phyloP scores from a whole-genome alignment of 805 yeast species.

The Cyberlindnera maclurae region DNA sequence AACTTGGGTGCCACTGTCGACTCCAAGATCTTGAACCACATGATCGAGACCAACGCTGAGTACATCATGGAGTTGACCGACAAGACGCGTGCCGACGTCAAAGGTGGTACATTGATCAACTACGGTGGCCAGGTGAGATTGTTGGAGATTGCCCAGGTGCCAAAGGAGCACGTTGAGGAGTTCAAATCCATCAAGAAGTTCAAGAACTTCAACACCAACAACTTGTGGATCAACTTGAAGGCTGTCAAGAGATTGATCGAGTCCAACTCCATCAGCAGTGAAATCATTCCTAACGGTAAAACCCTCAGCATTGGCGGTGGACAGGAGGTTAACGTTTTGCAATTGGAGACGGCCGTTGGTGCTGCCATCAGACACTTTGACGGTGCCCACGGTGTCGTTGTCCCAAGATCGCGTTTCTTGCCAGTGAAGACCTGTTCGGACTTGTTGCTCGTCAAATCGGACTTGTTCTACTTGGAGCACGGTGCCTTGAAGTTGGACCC shows the following conservation, averaged over 20 bases:
- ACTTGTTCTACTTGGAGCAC: constrained; percentile 82
- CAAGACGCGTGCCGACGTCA: constrained; percentile 98
- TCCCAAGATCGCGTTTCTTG: constrained; percentile 94
- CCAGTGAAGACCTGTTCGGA: constrained; percentile 98
- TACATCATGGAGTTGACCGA: constrained; percentile 98
- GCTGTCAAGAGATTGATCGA: constrained; percentile 93
- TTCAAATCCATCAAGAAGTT: constrained; percentile 96
- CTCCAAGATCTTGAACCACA: constrained; percentile 80
- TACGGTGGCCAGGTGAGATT: constrained; percentile 92
- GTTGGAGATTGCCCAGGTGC: constrained; percentile 96
- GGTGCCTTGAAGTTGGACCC: constrained; percentile 85
- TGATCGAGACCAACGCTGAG: constrained; percentile 87
- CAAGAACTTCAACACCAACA: constrained; percentile 96
- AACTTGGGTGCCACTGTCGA: constrained; percentile 98
- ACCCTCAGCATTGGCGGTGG: constrained; percentile 62
- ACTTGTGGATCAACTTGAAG: constrained; percentile 92
- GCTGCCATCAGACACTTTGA: constrained; percentile 96
- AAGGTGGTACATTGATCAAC: constrained; percentile 97
- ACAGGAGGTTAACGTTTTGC: constrained; percentile 79
- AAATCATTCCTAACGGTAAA: constrained; percentile 93
- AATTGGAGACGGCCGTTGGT: constrained; percentile 98
- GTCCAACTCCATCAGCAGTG: constrained; percentile 72
- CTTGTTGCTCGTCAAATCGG: constrained; percentile 88
- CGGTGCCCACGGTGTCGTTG: constrained; percentile 96
- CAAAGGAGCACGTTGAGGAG: constrained; percentile 96